Percentiles rank a stretch among this genome's conserved stretches.
Conservation (phyloP, 441 rosid genomes). For the Capsella rubella region DNA sequence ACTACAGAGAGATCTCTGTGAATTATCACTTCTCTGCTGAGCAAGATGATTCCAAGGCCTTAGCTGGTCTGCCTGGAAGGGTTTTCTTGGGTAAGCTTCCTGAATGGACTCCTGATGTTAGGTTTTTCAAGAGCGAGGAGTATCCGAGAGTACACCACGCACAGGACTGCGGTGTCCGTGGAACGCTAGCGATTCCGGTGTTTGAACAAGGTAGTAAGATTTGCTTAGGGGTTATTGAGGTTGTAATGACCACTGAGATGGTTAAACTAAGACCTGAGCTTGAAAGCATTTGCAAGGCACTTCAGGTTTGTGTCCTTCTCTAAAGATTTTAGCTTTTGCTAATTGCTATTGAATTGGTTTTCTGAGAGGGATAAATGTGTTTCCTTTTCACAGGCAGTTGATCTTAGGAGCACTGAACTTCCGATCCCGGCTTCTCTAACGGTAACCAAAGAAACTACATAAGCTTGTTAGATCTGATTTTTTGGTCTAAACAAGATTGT, state of each 20-base stretch:
- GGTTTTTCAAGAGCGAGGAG: conserved; percentile 87
- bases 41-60: conserved; percentile 65
- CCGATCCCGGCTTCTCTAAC: conserved; percentile 48
- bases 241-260: conserved; percentile 76
- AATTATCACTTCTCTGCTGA: conserved; percentile 79
- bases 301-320: conserved; percentile 65
- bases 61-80: conserved; percentile 79
- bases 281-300: conserved; percentile 83
- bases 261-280: conserved; percentile 72
- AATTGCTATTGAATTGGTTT: conserved; percentile 2
- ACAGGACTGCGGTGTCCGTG: conserved; percentile 74
- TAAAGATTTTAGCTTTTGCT: conserved; percentile 12
- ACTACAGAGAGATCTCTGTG: conserved; percentile 77
- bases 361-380: conserved; percentile 7
- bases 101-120: conserved; percentile 97
- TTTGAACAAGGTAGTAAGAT: conserved; percentile 83
- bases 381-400: conserved; percentile 70
- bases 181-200: conserved; percentile 89
- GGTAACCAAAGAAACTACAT: conserved; percentile 48
- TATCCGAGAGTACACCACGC: conserved; percentile 78
- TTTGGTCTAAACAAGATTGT: conserved; percentile 23
- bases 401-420: conserved; percentile 72
- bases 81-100: conserved; percentile 87
- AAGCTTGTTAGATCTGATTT: background rate
- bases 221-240: conserved; percentile 93